Evolutionary conservation across 441 rosid species (phyloP).

Genomic region (Euphorbia celastroides): DNA sequence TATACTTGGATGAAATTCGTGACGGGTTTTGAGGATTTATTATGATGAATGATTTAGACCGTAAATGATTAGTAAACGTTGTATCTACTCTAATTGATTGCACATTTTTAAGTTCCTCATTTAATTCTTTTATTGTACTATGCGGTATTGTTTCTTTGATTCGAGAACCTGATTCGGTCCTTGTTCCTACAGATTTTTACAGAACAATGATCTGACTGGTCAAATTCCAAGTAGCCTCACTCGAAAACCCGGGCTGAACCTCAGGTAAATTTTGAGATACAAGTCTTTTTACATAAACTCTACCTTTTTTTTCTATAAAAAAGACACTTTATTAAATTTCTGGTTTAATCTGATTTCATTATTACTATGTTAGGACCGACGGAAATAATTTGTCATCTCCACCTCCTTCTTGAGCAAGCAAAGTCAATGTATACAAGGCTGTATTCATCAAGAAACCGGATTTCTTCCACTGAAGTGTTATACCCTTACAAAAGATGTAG

Average conservation of each 20-base stretch:
- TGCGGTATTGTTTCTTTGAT: not conserved
- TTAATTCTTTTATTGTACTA: not conserved
- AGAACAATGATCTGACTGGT: constrained; percentile 79
- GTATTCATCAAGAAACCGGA: constrained; percentile 20
- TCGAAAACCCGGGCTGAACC: constrained; percentile 43
- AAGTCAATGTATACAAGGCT: constrained; percentile 3
- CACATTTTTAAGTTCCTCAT: too few relatives aligned
- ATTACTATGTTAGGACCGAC: constrained; percentile 32
- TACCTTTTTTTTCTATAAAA: too few relatives aligned
- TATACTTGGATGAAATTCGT: not conserved
- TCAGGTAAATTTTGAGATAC: constrained; percentile 37
- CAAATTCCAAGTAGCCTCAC: constrained; percentile 48
- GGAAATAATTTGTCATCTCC: constrained; percentile 52
- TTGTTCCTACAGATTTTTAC: constrained; percentile 52
- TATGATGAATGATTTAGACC: constrained; percentile 1
- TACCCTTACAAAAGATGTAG: not conserved
- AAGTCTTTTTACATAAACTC: not conserved
- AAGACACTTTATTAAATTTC: too few relatives aligned
- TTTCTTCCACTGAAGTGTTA: constrained; percentile 19
- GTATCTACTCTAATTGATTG: not conserved
- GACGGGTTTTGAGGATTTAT: constrained; percentile 1
- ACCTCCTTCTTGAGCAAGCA: constrained; percentile 37
- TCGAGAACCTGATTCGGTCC: constrained; percentile 21
- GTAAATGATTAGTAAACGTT: too few relatives aligned
- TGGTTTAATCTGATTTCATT: constrained; percentile 14